A percentile compares a stretch with the other conserved stretches of the same genome.
These are phyloP conservation scores for Malus hybrid DNA, from an alignment of 331 rosid species.

Conservation along the genomic window DNA sequence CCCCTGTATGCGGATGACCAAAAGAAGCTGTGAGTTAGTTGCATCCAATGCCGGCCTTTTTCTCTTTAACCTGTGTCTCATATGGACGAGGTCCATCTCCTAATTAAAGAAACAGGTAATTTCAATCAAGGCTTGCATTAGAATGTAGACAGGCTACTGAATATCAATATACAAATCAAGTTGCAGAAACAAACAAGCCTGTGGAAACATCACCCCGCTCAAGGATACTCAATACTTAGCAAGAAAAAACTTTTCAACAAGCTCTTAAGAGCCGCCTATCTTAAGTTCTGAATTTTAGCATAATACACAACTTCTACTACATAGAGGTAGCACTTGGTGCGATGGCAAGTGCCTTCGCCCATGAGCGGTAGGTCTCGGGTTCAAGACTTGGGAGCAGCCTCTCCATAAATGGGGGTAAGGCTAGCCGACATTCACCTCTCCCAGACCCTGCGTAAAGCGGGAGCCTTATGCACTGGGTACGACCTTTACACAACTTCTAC, in stretches of 20 bases:
- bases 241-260: not conserved
- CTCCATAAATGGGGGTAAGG: too few relatives aligned
- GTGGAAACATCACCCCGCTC: not conserved
- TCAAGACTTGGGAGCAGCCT: too few relatives aligned
- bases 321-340: too few relatives aligned
- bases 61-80: conserved; percentile 70
- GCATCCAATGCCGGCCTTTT: conserved; percentile 22
- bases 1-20: conserved; percentile 75
- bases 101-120: conserved; percentile 6
- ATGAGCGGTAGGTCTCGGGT: too few relatives aligned
- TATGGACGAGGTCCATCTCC: conserved; percentile 70
- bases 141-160: not conserved
- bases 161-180: not conserved
- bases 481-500: not conserved
- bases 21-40: conserved; percentile 36
- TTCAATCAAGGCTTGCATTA: not conserved
- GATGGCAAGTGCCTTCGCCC: too few relatives aligned
- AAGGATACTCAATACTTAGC: not conserved
- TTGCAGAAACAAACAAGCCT: not conserved
- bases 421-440: too few relatives aligned
- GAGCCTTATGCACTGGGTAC: too few relatives aligned
- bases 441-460: too few relatives aligned
- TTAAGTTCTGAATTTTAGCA: not conserved
- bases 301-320: not conserved
- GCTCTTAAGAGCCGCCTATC: not conserved